Evolutionary conservation across 2,329 filamentous ascomycete genomes (phyloP), one percentile per base, ranked within the genome.

Genomic region (Aphanoascus verrucosus): DNA sequence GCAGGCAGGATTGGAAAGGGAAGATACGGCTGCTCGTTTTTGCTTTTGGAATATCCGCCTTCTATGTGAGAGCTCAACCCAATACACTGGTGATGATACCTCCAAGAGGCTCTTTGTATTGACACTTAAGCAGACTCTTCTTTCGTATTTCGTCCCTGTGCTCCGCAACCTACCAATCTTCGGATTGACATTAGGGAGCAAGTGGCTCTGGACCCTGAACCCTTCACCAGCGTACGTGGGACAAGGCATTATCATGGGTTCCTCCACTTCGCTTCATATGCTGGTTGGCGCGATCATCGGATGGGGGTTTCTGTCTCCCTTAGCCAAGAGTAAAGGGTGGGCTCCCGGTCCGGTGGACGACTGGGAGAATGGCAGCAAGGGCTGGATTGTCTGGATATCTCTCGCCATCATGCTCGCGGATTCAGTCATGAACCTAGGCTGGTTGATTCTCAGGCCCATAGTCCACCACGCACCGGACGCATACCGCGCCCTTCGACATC

Each of bases 231-330:
- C 93, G 1, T 98, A 98, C 66, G 83, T 97, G 23, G 93, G 93
- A 0, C 93, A 98, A 70, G 93, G 93, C 9, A 94, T 98, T 57
- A 97, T 98, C 64, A 98, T 98, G 93, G 93, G 93, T 0, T 87
- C 91, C 3, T 85, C 88, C 38, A 98, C 93, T 0, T 97, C 91
- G 2, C 77, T 94, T 50, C 91, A 97, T 62, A 98, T 98, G 93
- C 78, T 95, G 0, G 72, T 97, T 1, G 93, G 93, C 4, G 90
- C 93, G 2, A 67, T 94, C 14, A 64, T 96, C 8, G 93, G 93
- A 23, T 98, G 93, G 93, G 93, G 83, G 0, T 67, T 97, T 5
- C 75, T 98, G 1, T 96, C 90, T 2, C 93, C 93, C 1, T 69
- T 97, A 6, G 90, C 93, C 3, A 96, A 95, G 67, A 72, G 76